These are phyloP conservation scores for Flammula alnicola DNA, from an alignment of 1,284 basidiomycete species.

Conservation along the genomic window DNA sequence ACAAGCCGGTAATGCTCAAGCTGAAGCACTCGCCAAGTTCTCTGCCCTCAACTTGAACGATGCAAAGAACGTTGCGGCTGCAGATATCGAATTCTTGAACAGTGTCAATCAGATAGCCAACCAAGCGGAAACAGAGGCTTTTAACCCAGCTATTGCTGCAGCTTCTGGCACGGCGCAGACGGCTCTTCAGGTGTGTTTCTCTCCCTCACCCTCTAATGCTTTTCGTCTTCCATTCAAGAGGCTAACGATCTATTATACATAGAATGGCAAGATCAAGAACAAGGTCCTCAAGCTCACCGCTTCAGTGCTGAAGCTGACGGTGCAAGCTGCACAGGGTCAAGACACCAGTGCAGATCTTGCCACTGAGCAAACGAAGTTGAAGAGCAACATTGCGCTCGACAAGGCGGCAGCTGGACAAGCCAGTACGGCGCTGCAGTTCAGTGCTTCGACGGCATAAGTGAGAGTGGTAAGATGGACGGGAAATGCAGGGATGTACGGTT, in stretches of 20 bases:
- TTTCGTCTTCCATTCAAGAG: no score
- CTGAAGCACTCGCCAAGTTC: constrained; percentile 13
- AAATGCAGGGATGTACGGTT: no score
- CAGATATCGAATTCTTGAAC: constrained; percentile 16
- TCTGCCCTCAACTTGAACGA: constrained; percentile 13
- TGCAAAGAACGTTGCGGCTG: constrained; percentile 11
- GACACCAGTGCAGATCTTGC: neutral
- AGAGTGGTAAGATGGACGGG: no score
- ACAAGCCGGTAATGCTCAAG: constrained; percentile 13
- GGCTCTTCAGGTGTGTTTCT: constrained; percentile 8
- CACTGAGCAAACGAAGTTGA: constrained; percentile 12
- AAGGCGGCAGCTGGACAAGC: constrained; percentile 10
- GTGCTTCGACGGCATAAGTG: constrained; percentile 11
- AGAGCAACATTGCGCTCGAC: constrained; percentile 14
- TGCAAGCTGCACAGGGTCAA: constrained; percentile 13
- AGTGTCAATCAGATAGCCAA: constrained; percentile 19
- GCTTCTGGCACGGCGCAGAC: constrained; percentile 6
- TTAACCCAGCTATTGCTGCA: constrained; percentile 9
- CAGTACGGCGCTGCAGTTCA: constrained; percentile 5
- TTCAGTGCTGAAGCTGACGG: constrained; percentile 11
- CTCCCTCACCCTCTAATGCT: neutral
- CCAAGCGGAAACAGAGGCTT: constrained; percentile 10
- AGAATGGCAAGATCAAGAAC: constrained; percentile 20
- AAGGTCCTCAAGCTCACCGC: constrained; percentile 19
- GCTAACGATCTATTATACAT: neutral